These are phyloP conservation scores for Amphicarpaea edgeworthii DNA, from an alignment of 306 rosid genomes.

Conservation along the genomic window DNA sequence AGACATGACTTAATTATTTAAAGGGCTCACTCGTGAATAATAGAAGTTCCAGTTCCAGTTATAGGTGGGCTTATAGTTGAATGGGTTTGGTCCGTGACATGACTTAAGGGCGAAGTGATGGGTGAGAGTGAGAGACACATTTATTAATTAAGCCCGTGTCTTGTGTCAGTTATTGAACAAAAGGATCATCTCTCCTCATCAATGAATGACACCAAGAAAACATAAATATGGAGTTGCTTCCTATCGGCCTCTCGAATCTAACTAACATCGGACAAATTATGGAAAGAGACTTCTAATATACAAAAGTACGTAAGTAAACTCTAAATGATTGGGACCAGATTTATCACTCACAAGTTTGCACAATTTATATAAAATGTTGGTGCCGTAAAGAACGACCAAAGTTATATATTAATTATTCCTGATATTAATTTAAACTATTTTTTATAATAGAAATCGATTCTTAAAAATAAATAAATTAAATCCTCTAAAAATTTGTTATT, in stretches of 20 bases:
- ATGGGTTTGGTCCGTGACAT: slow-evolving; percentile 44
- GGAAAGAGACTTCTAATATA: neutral
- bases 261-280: neutral
- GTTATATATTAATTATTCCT: neutral
- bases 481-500: no score
- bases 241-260: neutral
- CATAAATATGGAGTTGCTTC: slow-evolving; percentile 12
- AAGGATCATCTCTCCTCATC: neutral
- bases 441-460: no score
- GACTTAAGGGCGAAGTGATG: slow-evolving; percentile 21
- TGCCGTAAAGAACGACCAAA: neutral
- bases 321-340: no score
- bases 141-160: slow-evolving; percentile 40
- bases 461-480: no score
- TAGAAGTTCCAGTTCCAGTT: neutral
- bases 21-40: neutral
- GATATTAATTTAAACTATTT: neutral
- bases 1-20: neutral
- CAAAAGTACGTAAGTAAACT: neutral
- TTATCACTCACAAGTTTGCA: neutral
- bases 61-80: slow-evolving; percentile 39
- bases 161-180: slow-evolving; percentile 25
- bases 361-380: neutral
- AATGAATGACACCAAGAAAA: slow-evolving; percentile 29
- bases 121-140: slow-evolving; percentile 18